Base-by-base conservation (phyloP, 2,329 filamentous ascomycete genomes). In the Aspergillus hortae region DNA sequence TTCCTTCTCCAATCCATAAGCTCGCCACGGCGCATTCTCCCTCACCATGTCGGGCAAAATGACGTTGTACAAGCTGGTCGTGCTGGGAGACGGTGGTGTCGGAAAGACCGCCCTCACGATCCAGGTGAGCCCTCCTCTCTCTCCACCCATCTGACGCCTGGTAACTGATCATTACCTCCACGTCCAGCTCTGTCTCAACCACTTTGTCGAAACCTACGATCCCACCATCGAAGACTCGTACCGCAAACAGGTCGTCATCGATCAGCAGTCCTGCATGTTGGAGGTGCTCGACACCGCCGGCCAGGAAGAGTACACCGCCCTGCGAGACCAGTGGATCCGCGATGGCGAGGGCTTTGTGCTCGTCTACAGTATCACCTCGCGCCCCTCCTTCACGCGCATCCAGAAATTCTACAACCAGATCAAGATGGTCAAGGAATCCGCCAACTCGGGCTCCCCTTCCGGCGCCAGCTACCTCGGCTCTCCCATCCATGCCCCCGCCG, bases 361-460 rank as follows among this genome's bases (percentile, higher is more conserved):
- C 56, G 94, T 99, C 59, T 97, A 99, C 80, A 96, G 91, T 78
- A 97, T 99, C 74, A 96, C 94, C 12, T 97, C 92, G 48, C 88
- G 94, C 66, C 92, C 92, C 32, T 97, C 92, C 17, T 97, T 97
- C 70, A 86, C 88, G 52, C 88, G 92, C 69, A 96, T 99, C 78
- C 90, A 92, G 74, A 87, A 89, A 67, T 97, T 97, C 71, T 90
- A 97, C 75, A 88, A 92, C 70, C 94, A 97, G 75, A 97, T 97
- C 64, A 92, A 96, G 73, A 82, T 95, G 67, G 94, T 97, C 65
- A 97, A 97, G 76, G 94, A 97, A 70, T 95, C 91, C 14, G 68
- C 77, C 48, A 76, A 72, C 56, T 83, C 81, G 51, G 73, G 79
- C 32, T 81, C 80, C 0, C 79, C 80, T 44, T 75, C 77, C 17